Percentiles rank a stretch among this genome's conserved stretches.
These are phyloP conservation scores for Tuber borchii DNA, from an alignment of 495 filamentous ascomycete genomes.

Conservation along the genomic window DNA sequence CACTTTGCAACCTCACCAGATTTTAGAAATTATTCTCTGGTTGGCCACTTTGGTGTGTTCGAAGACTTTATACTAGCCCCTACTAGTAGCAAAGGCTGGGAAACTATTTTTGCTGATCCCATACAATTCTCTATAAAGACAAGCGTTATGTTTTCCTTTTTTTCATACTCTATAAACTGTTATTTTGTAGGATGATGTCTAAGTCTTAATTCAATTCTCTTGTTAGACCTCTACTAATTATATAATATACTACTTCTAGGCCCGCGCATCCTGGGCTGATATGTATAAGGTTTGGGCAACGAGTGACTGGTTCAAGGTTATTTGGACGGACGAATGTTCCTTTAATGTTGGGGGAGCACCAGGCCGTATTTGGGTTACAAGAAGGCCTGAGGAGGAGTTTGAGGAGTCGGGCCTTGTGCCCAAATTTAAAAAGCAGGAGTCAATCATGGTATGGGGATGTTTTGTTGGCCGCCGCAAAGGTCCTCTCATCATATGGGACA, in stretches of 20 bases:
- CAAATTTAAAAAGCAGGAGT: conserved; percentile 10
- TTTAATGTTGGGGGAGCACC: conserved; percentile 10
- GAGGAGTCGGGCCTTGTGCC: conserved; percentile 3
- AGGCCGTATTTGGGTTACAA: conserved; percentile 7
- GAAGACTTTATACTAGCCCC: too few species aligned
- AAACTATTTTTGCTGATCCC: too few species aligned
- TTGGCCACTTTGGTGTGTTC: too few species aligned
- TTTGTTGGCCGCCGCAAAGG: neutral
- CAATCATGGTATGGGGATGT: conserved; percentile 10
- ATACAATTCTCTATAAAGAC: too few species aligned
- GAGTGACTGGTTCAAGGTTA: neutral
- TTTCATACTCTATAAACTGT: too few species aligned
- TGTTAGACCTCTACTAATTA: too few species aligned
- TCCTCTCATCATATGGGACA: neutral
- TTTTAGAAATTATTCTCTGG: too few species aligned
- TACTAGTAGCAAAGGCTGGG: too few species aligned
- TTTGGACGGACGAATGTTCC: conserved; percentile 10
- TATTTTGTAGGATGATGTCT: too few species aligned
- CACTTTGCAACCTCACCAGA: too few species aligned
- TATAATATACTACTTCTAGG: neutral
- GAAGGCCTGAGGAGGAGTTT: neutral
- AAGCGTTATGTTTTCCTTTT: too few species aligned
- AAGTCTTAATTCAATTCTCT: too few species aligned
- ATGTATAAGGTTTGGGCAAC: neutral
- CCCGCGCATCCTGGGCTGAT: neutral